Percentiles rank a stretch among this genome's conserved stretches.
phyloP scores from a whole-genome alignment of 2,329 filamentous ascomycete species.

The Sporothrix euskadiensis region DNA sequence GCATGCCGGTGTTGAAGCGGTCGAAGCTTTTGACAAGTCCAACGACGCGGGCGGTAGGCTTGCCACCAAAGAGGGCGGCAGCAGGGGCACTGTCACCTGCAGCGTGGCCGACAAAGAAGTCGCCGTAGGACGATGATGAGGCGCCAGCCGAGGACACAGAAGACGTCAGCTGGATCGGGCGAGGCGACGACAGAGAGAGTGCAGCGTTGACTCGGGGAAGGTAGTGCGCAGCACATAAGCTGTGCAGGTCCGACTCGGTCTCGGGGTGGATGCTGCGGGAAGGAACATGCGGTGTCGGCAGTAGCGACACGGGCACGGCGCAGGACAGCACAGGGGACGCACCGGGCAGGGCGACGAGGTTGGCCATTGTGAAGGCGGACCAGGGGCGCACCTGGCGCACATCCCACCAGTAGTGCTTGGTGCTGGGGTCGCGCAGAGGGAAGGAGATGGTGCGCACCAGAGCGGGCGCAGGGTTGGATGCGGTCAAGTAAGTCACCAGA shows the following conservation, averaged over 20 bases:
- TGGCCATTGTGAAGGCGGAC: conserved; percentile 72
- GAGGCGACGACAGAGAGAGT: conserved; percentile 71
- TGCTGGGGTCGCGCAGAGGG: conserved; percentile 64
- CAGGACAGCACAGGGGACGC: conserved; percentile 72
- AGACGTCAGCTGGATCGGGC: conserved; percentile 53
- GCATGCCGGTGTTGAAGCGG: conserved; percentile 94
- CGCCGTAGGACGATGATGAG: conserved; percentile 32
- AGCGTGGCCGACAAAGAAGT: conserved; percentile 64
- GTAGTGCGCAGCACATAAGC: conserved; percentile 75
- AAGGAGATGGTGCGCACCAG: conserved; percentile 78
- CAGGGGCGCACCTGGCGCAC: conserved; percentile 83
- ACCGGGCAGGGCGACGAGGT: conserved; percentile 71
- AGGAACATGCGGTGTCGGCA: conserved; percentile 53
- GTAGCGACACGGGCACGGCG: conserved; percentile 61
- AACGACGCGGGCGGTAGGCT: conserved; percentile 49
- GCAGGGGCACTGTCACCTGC: conserved; percentile 58
- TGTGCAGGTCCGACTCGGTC: conserved; percentile 73
- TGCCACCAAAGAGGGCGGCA: conserved; percentile 52
- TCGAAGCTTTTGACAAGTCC: conserved; percentile 88
- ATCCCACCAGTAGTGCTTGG: conserved; percentile 94
- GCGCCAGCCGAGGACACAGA: not conserved
- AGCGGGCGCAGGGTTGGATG: conserved; percentile 76
- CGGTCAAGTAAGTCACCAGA: conserved; percentile 74
- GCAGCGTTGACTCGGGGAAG: conserved; percentile 85
- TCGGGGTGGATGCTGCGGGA: conserved; percentile 69